Evolutionary conservation across 2,329 filamentous ascomycete genomes (phyloP), one percentile per base, ranked within the genome.

Genomic region (Exophiala sideris): DNA sequence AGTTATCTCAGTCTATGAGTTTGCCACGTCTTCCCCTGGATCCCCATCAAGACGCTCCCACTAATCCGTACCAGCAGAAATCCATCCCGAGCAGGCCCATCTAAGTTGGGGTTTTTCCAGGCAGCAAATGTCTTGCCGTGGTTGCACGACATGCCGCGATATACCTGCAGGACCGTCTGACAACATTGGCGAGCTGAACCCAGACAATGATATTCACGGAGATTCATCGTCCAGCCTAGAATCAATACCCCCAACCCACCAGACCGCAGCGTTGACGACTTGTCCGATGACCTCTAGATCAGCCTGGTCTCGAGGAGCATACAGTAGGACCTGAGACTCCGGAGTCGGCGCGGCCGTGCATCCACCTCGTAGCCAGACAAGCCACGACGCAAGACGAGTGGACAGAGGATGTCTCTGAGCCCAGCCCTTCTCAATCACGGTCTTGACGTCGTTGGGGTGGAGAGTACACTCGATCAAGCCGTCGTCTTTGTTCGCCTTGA

Each of bases 401-500:
- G 57, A 57, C 10, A 74, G 62, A 4, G 80, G 80, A 71, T 84
- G 81, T 16, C 80, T 65, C 72, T 95, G 84, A 1, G 87, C 91
- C 89, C 90, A 95, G 1, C 89, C 88, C 58, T 83, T 84, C 61
- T 85, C 79, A 20, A 95, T 72, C 14, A 94, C 79, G 48, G 86
- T 76, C 63, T 78, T 82, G 48, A 87, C 88, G 66, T 95, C 90
- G 39, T 86, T 81, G 0, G 89, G 88, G 65, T 94, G 89, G 48
- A 95, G 77, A 5, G 48, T 50, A 6, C 39, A 45, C 3, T 50
- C 40, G 29, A 60, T 55, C n/a, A 52, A 55, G 4, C 54, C 57
- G n/a, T 52, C 45, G 16, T 40, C 40, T 6, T 36, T 46, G 33
- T 53, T 42, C 3, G 54, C 54, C 12, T 33, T 35, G 29, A 60